Evolutionary conservation across 2,329 filamentous ascomycete genomes (phyloP), one percentile per base, ranked within the genome.

Genomic region (Fusarium brachygibbosum): DNA sequence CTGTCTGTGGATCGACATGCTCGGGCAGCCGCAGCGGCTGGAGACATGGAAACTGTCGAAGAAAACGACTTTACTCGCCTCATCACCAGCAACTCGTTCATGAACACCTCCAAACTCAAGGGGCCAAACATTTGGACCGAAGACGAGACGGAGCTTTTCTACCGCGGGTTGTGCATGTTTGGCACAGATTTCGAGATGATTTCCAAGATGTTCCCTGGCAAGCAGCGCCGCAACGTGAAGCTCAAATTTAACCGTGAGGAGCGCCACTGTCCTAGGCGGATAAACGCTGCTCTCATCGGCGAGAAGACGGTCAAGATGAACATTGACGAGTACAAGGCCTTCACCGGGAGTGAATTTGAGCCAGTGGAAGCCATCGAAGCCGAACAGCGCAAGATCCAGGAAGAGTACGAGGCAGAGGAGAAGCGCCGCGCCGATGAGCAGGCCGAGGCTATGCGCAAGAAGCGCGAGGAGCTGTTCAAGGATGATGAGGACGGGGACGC

Each of bases 111-210:
- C 75, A 90, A 92, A 76, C 80, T 88, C 75, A 81, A 86, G 78
- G 87, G 89, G 58, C 83, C 87, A 28, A 88, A 91, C 69, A 83
- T 86, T 32, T 97, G 93, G 93, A 88, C 85, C 50, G 84, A 87
- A n/a, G 86, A 87, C 14, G 87, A 90, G 63, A 95, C 91, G 5
- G 90, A 92, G 57, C 83, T 87, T 44, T 96, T 96, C 80, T 96
- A 94, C 82, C 86, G 90, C 29, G 90, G 88, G 1, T 83, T 97
- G 3, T 82, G 84, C 59, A 91, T 91, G 85, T 94, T 93, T 75
- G 93, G 93, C 58, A 95, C 92, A 2, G 92, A 95, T 76, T 97
- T 96, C 76, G 86, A 90, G 76, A 92, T 93, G 80, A 94, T 97
- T 72, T 86, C 87, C 62, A 87, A 88, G 72, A 89, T 94, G 85